phyloP scores from a whole-genome alignment of 768 basidiomycete species.

The Saitozyma podzolica region DNA sequence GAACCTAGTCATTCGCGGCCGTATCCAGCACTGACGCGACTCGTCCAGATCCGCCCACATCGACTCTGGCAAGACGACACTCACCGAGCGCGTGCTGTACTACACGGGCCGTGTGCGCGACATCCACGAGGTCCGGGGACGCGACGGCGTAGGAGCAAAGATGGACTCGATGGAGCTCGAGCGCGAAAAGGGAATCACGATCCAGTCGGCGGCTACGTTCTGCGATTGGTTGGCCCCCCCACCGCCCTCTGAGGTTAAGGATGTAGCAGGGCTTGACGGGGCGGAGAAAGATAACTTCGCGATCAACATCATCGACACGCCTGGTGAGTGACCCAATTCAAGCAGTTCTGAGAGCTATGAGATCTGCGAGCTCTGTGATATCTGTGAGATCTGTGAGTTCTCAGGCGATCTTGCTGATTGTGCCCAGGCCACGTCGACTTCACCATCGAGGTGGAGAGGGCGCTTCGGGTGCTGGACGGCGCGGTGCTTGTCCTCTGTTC shows the following conservation, averaged over 20 bases:
- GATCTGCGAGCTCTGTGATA: background rate
- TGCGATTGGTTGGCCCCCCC: constrained; percentile 84
- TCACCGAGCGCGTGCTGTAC: constrained; percentile 90
- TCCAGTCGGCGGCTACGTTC: constrained; percentile 97
- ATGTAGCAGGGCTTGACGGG: constrained; percentile 9
- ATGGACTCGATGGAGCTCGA: constrained; percentile 99
- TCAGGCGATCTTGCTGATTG: constrained; percentile 1
- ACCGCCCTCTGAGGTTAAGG: constrained; percentile 54
- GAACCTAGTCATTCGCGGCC: background rate
- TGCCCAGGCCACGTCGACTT: constrained; percentile 92
- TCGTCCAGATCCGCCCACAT: constrained; percentile 46
- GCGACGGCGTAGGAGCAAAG: constrained; percentile 95
- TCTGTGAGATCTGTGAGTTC: background rate
- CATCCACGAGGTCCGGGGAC: constrained; percentile 95
- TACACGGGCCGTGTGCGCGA: constrained; percentile 94
- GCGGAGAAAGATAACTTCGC: constrained; percentile 75
- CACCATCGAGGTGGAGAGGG: constrained; percentile 98
- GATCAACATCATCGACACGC: constrained; percentile 98
- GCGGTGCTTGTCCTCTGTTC: constrained; percentile 95
- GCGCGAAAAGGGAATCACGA: constrained; percentile 98
- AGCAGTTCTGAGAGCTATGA: background rate
- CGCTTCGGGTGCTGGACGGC: constrained; percentile 91
- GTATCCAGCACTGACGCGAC: background rate
- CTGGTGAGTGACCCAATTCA: constrained; percentile 61
- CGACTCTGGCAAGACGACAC: constrained; percentile 92